phyloP scores from a whole-genome alignment of 805 yeast species.

The Sungouiella blattae region DNA sequence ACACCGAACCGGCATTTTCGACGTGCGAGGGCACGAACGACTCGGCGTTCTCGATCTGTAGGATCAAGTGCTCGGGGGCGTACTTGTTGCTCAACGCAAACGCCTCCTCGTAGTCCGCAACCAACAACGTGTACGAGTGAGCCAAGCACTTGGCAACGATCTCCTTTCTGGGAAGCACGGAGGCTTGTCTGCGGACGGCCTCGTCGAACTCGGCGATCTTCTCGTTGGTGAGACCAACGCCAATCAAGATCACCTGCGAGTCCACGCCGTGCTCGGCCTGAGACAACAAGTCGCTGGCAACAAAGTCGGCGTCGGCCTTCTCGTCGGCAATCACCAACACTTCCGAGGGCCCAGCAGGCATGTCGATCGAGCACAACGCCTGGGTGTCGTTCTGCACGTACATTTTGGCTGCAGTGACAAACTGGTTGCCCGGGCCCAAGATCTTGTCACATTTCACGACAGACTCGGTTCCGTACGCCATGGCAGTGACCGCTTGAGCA shows the following conservation, averaged over 20 bases:
- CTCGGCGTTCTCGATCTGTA: slow-evolving; percentile 81
- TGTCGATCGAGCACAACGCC: slow-evolving; percentile 93
- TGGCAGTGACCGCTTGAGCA: slow-evolving; percentile 97
- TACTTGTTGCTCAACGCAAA: slow-evolving; percentile 81
- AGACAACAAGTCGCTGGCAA: slow-evolving; percentile 91
- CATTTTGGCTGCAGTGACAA: slow-evolving; percentile 99
- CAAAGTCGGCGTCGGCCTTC: slow-evolving; percentile 88
- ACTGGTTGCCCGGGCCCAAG: slow-evolving; percentile 98
- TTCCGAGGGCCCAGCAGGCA: slow-evolving; percentile 99
- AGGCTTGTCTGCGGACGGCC: slow-evolving; percentile 83
- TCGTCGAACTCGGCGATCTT: slow-evolving; percentile 70
- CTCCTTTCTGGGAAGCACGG: slow-evolving; percentile 82
- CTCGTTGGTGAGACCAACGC: slow-evolving; percentile 61
- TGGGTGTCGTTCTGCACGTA: slow-evolving; percentile 90
- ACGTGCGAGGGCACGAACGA: slow-evolving; percentile 65
- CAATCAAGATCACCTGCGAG: slow-evolving; percentile 91
- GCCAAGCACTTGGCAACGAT: slow-evolving; percentile 89
- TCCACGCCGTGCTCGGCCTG: slow-evolving; percentile 99
- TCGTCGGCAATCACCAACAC: slow-evolving; percentile 93
- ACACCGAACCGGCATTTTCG: slow-evolving; percentile 92
- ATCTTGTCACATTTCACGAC: slow-evolving; percentile 95
- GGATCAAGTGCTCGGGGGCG: slow-evolving; percentile 96
- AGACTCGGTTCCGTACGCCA: slow-evolving; percentile 96
- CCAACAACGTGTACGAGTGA: slow-evolving; percentile 80
- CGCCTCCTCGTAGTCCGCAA: slow-evolving; percentile 72